A percentile compares a stretch with the other conserved stretches of the same genome.
Conservation (phyloP, 1,284 basidiomycete species). For the Ganoderma leucocontextum region DNA sequence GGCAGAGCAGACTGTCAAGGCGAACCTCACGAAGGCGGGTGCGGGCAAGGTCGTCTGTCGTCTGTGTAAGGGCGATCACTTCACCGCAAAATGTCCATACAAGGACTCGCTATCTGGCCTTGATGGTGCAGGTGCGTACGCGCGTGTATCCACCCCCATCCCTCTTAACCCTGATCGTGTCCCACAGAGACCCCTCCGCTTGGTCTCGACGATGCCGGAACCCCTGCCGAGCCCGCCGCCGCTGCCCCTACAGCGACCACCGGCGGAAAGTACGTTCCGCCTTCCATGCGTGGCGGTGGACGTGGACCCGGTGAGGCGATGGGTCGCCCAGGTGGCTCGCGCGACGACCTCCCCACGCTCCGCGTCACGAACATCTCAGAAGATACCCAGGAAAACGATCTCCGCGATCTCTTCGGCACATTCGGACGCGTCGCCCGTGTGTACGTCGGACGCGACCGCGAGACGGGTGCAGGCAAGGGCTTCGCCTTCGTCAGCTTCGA, state of each 20-base stretch:
- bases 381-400: conserved; percentile 94
- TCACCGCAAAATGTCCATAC: conserved; percentile 98
- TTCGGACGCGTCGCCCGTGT: conserved; percentile 90
- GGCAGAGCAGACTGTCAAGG: conserved; percentile 77
- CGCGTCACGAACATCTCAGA: conserved; percentile 98
- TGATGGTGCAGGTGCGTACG: conserved; percentile 61
- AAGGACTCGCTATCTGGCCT: conserved; percentile 91
- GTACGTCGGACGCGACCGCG: conserved; percentile 94
- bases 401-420: conserved; percentile 88
- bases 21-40: conserved; percentile 73
- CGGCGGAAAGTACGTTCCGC: conserved; percentile 92
- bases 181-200: conserved; percentile 54
- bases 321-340: conserved; percentile 63
- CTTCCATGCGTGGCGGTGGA: conserved; percentile 83
- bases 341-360: conserved; percentile 96
- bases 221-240: conserved; percentile 52
- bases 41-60: conserved; percentile 93
- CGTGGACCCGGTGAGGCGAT: conserved; percentile 86
- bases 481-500: conserved; percentile 98
- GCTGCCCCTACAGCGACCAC: conserved; percentile 47
- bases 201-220: conserved; percentile 59
- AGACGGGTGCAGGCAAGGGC: conserved; percentile 95
- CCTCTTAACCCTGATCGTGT: conserved; percentile 24
- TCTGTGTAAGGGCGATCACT: conserved; percentile 96
- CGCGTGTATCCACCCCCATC: conserved; percentile 16